phyloP scores from a whole-genome alignment of 2,329 filamentous ascomycete genomes.

The Alternaria tenuissima region DNA sequence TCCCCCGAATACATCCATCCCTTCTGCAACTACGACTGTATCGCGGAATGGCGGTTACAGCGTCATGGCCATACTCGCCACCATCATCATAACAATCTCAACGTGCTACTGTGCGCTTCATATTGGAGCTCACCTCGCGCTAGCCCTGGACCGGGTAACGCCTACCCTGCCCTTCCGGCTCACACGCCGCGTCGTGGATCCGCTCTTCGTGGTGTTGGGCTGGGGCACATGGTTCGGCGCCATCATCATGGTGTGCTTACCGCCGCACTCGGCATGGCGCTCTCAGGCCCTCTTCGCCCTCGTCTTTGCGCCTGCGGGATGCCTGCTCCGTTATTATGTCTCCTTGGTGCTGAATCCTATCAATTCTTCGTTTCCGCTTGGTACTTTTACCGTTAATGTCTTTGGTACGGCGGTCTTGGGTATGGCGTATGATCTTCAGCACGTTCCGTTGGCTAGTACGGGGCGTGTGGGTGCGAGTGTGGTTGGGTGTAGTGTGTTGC shows the following conservation, averaged over 20 bases:
- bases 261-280: conserved; percentile 76
- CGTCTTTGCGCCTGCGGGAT: conserved; percentile 84
- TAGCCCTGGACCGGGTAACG: conserved; percentile 64
- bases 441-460: conserved; percentile 61
- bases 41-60: conserved; percentile 77
- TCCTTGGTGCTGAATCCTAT: conserved; percentile 75
- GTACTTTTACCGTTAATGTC: conserved; percentile 85
- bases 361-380: conserved; percentile 75
- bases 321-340: conserved; percentile 76
- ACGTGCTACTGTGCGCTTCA: conserved; percentile 75
- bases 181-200: conserved; percentile 70
- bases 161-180: conserved; percentile 68
- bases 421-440: conserved; percentile 81
- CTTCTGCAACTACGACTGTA: conserved; percentile 43
- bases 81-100: conserved; percentile 75
- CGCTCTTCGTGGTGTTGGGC: conserved; percentile 68
- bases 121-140: conserved; percentile 77
- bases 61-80: conserved; percentile 80
- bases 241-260: conserved; percentile 73
- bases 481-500: conserved; percentile 56
- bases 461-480: conserved; percentile 51
- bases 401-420: conserved; percentile 77
- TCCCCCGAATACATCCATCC: conserved; percentile 35
- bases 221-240: conserved; percentile 82
- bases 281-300: conserved; percentile 77